These are phyloP conservation scores for Orbilia oligospora DNA, from an alignment of 2,329 filamentous ascomycete genomes.

Conservation along the genomic window DNA sequence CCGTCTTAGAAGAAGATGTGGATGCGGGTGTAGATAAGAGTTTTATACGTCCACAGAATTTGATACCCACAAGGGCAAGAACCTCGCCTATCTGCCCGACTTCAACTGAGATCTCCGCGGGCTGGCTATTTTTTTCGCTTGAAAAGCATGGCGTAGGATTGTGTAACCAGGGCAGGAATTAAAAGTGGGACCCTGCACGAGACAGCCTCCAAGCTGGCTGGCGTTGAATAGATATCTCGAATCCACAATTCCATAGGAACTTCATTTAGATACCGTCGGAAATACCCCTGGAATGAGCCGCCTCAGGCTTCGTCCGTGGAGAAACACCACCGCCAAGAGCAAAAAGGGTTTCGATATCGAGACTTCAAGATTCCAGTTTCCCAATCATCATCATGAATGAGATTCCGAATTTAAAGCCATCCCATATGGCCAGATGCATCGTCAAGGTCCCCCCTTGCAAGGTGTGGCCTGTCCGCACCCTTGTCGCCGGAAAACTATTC, in stretches of 20 bases:
- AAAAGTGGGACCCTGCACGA: constrained; percentile 8
- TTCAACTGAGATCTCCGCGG: constrained; percentile 42
- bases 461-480: neutral
- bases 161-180: constrained; percentile 42
- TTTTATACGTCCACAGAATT: constrained; percentile 8
- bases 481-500: constrained; percentile 16
- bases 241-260: constrained; percentile 13
- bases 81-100: constrained; percentile 42
- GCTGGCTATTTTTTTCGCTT: constrained; percentile 1
- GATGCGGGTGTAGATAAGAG: constrained; percentile 16
- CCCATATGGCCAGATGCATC: neutral
- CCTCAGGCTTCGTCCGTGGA: constrained; percentile 32
- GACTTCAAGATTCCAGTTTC: constrained; percentile 15
- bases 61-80: constrained; percentile 22
- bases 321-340: constrained; percentile 31
- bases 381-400: neutral
- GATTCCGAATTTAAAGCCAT: neutral
- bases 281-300: constrained; percentile 38
- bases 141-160: constrained; percentile 25
- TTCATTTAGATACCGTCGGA: constrained; percentile 2
- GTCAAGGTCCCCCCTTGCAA: neutral
- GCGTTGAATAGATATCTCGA: constrained; percentile 17
- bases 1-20: neutral
- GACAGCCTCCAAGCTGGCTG: neutral
- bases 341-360: constrained; percentile 4